Evolutionary conservation across 768 basidiomycete species (phyloP).

Genomic region (Hygrophoropsis aurantiaca): DNA sequence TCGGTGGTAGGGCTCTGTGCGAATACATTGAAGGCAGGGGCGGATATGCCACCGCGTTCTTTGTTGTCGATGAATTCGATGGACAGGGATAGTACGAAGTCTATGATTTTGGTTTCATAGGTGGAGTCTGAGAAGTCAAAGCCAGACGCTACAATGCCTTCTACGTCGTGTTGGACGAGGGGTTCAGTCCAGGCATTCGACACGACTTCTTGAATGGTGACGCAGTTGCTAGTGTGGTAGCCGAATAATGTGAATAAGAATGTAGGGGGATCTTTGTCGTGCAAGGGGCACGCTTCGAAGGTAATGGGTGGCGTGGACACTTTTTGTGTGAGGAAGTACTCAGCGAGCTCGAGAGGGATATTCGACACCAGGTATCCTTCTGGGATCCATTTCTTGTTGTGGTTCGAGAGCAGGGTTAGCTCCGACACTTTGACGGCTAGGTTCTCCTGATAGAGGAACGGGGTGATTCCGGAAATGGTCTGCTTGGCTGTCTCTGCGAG

Average conservation of each 20-base stretch:
- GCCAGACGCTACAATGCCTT: background rate
- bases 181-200: background rate
- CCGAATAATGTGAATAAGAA: background rate
- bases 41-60: background rate
- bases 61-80: background rate
- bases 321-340: background rate
- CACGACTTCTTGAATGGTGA: background rate
- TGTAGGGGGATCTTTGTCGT: background rate
- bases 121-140: background rate
- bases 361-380: background rate
- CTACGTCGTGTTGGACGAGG: background rate
- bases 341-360: background rate
- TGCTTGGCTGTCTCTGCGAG: accelerated
- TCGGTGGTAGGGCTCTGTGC: too few relatives aligned
- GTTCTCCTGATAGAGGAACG: background rate
- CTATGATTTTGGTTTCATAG: background rate
- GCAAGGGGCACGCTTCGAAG: background rate
- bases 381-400: background rate
- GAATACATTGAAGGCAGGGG: too few relatives aligned
- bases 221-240: background rate
- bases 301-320: background rate
- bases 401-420: background rate
- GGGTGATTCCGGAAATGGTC: background rate
- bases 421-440: background rate
- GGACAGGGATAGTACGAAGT: background rate